These are phyloP conservation scores for Tulasnella sp. DNA, from an alignment of 768 basidiomycete species.

Conservation along the genomic window DNA sequence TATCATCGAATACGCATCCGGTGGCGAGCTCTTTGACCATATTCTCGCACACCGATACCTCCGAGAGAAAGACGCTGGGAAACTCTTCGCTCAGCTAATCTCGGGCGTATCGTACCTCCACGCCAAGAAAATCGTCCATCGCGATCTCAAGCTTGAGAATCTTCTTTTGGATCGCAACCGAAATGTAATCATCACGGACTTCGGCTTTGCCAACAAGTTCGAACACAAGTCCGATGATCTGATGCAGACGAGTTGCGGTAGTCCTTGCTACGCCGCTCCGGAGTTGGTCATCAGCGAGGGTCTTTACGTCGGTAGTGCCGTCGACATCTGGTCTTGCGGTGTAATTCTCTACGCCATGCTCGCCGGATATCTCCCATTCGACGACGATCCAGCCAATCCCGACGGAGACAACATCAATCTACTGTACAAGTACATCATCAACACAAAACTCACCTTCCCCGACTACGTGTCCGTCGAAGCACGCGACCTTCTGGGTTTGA, in stretches of 20 bases:
- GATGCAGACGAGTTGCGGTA: conserved; percentile 97
- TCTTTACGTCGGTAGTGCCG: conserved; percentile 91
- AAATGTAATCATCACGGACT: conserved; percentile 99
- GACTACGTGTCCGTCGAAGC: conserved; percentile 84
- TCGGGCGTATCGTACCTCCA: conserved; percentile 99
- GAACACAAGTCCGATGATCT: conserved; percentile 88
- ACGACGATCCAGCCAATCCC: conserved; percentile 96
- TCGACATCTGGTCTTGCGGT: conserved; percentile 96
- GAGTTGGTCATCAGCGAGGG: conserved; percentile 97
- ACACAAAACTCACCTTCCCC: conserved; percentile 94
- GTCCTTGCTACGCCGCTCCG: conserved; percentile 96
- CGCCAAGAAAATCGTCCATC: conserved; percentile 98
- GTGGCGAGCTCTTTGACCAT: conserved; percentile 97
- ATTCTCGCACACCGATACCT: conserved; percentile 97
- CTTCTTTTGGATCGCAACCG: conserved; percentile 92
- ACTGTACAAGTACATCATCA: conserved; percentile 97
- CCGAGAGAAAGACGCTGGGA: conserved; percentile 87
- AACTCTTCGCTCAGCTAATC: conserved; percentile 94
- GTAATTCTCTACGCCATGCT: conserved; percentile 97
- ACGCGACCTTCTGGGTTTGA: conserved; percentile 72
- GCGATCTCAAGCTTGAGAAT: conserved; percentile 98
- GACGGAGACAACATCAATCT: conserved; percentile 99
- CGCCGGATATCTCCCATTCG: conserved; percentile 96
- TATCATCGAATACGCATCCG: conserved; percentile 95
- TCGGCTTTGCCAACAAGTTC: conserved; percentile 97